A percentile compares a stretch with the other conserved stretches of the same genome.
Conservation (phyloP, 225 moss, liverwort and hornwort genomes). For the Rhytidiadelphus loreus region DNA sequence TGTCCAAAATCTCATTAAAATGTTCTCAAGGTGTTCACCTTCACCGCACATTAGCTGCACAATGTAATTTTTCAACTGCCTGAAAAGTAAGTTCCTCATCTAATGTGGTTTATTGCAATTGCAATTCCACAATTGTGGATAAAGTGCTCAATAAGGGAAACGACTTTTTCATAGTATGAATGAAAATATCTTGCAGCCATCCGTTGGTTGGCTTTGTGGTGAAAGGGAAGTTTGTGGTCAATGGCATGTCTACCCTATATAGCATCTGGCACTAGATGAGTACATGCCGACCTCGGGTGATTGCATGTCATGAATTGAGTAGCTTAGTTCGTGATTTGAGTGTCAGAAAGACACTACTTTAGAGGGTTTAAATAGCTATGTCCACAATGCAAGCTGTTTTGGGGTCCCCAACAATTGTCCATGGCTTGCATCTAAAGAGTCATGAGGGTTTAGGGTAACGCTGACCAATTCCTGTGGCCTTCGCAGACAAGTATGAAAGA, state of each 20-base stretch:
- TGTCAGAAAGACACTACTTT: background rate
- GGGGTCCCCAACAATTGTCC: background rate
- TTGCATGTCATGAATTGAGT: background rate
- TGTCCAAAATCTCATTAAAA: background rate
- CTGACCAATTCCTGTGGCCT: slow-evolving; percentile 1
- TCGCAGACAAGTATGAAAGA: slow-evolving; percentile 42
- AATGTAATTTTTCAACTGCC: background rate
- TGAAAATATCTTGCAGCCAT: background rate
- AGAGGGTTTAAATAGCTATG: background rate
- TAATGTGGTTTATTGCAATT: background rate
- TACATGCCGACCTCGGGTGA: background rate
- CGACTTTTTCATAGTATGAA: background rate
- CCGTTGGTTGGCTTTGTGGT: background rate
- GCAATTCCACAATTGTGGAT: background rate
- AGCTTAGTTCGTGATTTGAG: background rate
- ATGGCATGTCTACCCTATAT: background rate
- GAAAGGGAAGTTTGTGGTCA: background rate
- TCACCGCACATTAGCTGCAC: background rate
- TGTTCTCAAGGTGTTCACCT: background rate
- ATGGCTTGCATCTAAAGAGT: background rate
- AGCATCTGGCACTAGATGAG: background rate
- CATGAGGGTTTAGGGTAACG: background rate
- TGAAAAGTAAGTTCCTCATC: background rate
- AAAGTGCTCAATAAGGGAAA: background rate
- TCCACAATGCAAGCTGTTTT: background rate